A percentile compares a stretch with the other conserved stretches of the same genome.
Conservation (phyloP, 352 stramenopile genomes). For the Phytophthora pini region DNA sequence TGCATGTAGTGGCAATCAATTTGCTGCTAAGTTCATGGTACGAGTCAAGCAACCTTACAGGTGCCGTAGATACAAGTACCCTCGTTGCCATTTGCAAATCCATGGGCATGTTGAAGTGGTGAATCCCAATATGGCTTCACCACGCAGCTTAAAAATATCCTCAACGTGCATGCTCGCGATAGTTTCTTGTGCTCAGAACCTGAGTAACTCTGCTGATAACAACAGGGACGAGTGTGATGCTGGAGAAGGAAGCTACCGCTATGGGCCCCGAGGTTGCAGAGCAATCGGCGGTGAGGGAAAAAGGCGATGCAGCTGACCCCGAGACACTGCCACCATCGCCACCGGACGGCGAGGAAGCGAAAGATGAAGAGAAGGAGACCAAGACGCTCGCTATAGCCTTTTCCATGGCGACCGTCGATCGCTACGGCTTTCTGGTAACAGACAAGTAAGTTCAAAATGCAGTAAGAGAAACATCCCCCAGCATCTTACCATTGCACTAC, state of each 20-base stretch:
- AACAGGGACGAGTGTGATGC: constrained; percentile 6
- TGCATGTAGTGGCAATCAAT: too few species aligned
- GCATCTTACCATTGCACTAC: background rate
- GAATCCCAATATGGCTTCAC: background rate
- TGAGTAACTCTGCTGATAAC: background rate
- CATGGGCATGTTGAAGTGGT: background rate
- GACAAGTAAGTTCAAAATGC: constrained; percentile 56
- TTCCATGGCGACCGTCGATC: constrained; percentile 61
- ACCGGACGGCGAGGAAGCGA: constrained; percentile 10
- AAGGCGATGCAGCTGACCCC: constrained; percentile 16
- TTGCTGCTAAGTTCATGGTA: too few species aligned
- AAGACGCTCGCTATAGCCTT: constrained; percentile 38
- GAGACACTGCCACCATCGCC: constrained; percentile 19
- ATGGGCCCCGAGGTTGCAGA: constrained; percentile 25
- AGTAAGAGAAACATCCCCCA: background rate
- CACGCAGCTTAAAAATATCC: background rate
- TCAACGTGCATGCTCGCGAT: background rate
- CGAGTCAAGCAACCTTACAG: too few species aligned
- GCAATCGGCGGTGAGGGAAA: constrained; percentile 19
- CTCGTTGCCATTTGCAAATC: too few species aligned
- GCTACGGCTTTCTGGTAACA: constrained; percentile 77
- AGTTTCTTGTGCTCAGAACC: background rate
- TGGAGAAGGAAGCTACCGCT: constrained; percentile 18
- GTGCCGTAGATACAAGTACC: too few species aligned
- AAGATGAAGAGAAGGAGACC: constrained; percentile 27